phyloP scores from a whole-genome alignment of 2,329 filamentous ascomycete genomes.

The Exserohilum rostratum region DNA sequence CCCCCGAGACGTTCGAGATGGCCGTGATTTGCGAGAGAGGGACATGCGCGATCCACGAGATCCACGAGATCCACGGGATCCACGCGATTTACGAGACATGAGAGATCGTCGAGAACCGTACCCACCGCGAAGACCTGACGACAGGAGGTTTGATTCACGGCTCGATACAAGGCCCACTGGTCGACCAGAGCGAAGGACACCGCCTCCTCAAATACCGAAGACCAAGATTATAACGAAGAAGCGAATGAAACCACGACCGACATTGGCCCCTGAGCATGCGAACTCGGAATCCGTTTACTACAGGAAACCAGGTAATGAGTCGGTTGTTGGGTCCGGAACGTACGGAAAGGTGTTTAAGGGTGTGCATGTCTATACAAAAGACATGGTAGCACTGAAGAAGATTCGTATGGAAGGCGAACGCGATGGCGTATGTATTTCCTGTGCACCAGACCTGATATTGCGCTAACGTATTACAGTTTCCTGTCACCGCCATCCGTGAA shows the following conservation, averaged over 20 bases:
- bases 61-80: constrained; percentile 27
- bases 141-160: constrained; percentile 28
- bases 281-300: constrained; percentile 90
- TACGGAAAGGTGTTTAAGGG: constrained; percentile 96
- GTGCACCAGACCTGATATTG: background rate
- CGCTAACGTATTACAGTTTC: constrained; percentile 61
- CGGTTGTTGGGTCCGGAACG: constrained; percentile 91
- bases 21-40: constrained; percentile 29
- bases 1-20: constrained; percentile 17
- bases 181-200: constrained; percentile 45
- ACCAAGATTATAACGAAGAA: constrained; percentile 69
- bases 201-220: constrained; percentile 50
- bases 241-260: constrained; percentile 73
- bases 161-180: constrained; percentile 45
- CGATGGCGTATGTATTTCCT: constrained; percentile 64
- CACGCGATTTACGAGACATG: constrained; percentile 28
- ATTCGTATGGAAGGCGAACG: constrained; percentile 93
- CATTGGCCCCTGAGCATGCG: constrained; percentile 72
- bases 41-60: constrained; percentile 24
- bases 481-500: constrained; percentile 87
- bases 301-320: constrained; percentile 95
- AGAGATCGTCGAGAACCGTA: constrained; percentile 40
- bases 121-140: constrained; percentile 35
- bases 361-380: constrained; percentile 88
- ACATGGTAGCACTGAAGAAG: constrained; percentile 82